Percentiles rank a stretch among this genome's conserved stretches.
Conservation (phyloP, 2,329 filamentous ascomycete genomes). For the Fusarium coicis region DNA sequence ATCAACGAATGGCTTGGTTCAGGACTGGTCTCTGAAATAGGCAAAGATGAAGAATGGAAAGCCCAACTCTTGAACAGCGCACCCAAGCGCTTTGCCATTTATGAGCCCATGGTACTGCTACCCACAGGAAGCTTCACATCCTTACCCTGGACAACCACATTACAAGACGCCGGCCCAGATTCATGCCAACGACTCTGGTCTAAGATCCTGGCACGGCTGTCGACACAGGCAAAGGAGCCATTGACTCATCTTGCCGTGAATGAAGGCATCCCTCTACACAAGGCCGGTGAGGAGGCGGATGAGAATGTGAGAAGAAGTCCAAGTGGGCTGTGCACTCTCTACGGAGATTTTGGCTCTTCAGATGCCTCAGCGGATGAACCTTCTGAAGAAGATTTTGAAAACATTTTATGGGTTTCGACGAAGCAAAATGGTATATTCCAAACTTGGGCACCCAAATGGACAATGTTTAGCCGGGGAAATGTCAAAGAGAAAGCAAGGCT, state of each 20-base stretch:
- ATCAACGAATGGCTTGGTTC: slow-evolving; percentile 45
- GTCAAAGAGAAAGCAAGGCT: slow-evolving; percentile 87
- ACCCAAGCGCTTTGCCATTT: slow-evolving; percentile 69
- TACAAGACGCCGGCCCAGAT: slow-evolving; percentile 43
- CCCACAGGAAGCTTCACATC: slow-evolving; percentile 67
- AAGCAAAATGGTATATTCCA: slow-evolving; percentile 84
- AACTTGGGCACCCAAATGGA: slow-evolving; percentile 88
- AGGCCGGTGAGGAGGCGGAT: slow-evolving; percentile 37
- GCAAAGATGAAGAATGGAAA: slow-evolving; percentile 22
- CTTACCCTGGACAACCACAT: slow-evolving; percentile 52
- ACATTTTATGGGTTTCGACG: slow-evolving; percentile 81
- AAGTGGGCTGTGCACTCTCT: slow-evolving; percentile 72
- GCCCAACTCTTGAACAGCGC: slow-evolving; percentile 52
- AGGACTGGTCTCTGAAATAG: slow-evolving; percentile 1
- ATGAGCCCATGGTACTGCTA: slow-evolving; percentile 70
- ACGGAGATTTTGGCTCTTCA: slow-evolving; percentile 77
- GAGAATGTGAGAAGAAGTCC: slow-evolving; percentile 82
- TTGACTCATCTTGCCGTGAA: slow-evolving; percentile 71
- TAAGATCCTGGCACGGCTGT: slow-evolving; percentile 59
- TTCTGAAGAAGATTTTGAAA: slow-evolving; percentile 64
- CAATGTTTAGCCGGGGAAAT: slow-evolving; percentile 95
- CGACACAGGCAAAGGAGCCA: slow-evolving; percentile 50
- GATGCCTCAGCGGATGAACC: slow-evolving; percentile 43
- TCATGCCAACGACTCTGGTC: slow-evolving; percentile 57
- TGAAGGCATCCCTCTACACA: slow-evolving; percentile 67